Evolutionary conservation across 495 filamentous ascomycete genomes (phyloP), one percentile per base, ranked within the genome.

Genomic region (Penicillium flavigenum): DNA sequence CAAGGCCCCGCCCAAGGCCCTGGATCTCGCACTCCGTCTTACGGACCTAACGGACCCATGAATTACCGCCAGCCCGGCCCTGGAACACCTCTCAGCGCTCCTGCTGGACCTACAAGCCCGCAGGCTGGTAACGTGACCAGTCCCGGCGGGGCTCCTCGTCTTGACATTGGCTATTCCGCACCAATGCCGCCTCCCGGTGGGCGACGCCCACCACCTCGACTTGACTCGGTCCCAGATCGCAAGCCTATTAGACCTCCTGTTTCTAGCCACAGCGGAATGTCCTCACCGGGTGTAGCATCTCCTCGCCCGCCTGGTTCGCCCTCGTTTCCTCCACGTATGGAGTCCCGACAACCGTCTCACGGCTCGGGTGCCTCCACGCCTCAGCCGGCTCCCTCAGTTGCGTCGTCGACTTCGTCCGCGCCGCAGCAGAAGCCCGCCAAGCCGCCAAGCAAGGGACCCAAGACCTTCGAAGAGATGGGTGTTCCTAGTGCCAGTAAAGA

Each of bases 381-480:
- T 31, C 64, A 74, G 56, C 65, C 68, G 27, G 43, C 66, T 17
- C 39, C 61, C 19, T 57, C 44, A 45, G 39, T 47, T 68, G 62
- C 71, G 9, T 53, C 69, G 31, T 60, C 69, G 8, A 59, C 60
- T 45, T 56, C 62, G 20, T 54, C 70, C 10, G 54, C 57, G 14
- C 53, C 53, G 16, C 53, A 36, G 7, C 43, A 67, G 58, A 72
- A 67, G 20, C 73, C 76, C 31, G 57, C 66, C 8, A 72, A 71
- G 57, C 39, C 79, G 26, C 82, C 86, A 19, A 84, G 86, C 47
- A 89, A 90, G 68, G 94, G 95, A 10, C 94, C 94, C 4, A 90
- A 95, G 70, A 98, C 94, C 3, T 98, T 98, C 68, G 93, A 97
- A 66, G 92, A 93, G 67, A 98, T 98, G 94, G 93, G 93, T 51